Conservation (phyloP, 2,329 filamentous ascomycete species). For the Epichloe gansuensis region DNA sequence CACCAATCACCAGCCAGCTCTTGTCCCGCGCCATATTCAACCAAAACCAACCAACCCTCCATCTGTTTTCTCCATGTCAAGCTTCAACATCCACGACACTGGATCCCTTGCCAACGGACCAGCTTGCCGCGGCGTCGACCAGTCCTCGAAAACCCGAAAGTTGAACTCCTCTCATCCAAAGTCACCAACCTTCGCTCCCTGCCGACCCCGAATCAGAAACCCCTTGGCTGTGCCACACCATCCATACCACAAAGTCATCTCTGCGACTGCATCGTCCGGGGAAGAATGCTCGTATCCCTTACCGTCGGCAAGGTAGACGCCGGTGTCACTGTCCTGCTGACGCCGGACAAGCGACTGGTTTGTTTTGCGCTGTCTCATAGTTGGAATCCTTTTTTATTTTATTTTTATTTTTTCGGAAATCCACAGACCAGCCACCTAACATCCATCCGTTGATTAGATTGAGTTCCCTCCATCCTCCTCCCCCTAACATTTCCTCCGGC, state of each 20-base stretch:
- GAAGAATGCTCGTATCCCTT: conserved; percentile 80
- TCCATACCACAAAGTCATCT: background rate
- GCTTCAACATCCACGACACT: no score
- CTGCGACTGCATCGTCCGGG: background rate
- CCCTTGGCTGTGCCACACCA: background rate
- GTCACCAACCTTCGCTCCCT: no score
- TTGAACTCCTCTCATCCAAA: background rate
- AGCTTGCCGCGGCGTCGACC: no score
- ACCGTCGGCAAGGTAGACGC: conserved; percentile 99
- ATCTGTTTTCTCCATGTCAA: no score
- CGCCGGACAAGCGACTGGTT: conserved; percentile 90
- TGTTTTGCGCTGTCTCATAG: conserved; percentile 11
- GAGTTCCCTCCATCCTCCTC: conserved; percentile 94
- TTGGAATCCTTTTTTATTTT: background rate
- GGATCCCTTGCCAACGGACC: no score
- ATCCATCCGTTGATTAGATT: conserved; percentile 49
- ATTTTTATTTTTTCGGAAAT: background rate
- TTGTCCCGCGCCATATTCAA: background rate
- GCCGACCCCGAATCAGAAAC: background rate
- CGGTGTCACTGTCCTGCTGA: conserved; percentile 91
- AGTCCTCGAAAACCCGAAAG: no score
- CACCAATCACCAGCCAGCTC: background rate
- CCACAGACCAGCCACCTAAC: background rate
- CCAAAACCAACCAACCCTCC: no score
- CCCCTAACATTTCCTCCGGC: conserved; percentile 91